These are phyloP conservation scores for Vavraia culicis DNA, from an alignment of 371 early-diverging fungal genomes.

Conservation along the genomic window DNA sequence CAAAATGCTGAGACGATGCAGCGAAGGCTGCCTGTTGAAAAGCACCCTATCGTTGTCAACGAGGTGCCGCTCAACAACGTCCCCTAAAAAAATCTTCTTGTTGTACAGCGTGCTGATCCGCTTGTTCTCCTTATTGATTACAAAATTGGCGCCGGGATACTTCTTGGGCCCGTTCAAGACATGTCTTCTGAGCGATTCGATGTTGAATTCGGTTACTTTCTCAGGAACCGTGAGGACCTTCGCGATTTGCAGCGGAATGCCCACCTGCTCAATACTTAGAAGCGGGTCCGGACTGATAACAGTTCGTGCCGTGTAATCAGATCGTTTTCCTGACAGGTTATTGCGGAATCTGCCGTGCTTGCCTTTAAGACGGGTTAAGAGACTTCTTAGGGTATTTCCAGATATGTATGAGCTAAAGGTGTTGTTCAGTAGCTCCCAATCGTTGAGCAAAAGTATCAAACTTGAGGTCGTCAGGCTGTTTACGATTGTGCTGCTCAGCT, in stretches of 20 bases:
- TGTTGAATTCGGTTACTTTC: slow-evolving; percentile 65
- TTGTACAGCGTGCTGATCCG: slow-evolving; percentile 41
- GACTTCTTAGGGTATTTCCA: slow-evolving; percentile 63
- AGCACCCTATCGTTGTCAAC: slow-evolving; percentile 83
- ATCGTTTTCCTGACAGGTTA: slow-evolving; percentile 94
- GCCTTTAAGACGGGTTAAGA: slow-evolving; percentile 90
- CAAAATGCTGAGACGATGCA: slow-evolving; percentile 94
- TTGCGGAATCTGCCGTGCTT: slow-evolving; percentile 97
- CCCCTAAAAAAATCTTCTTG: slow-evolving; percentile 53
- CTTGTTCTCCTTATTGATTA: slow-evolving; percentile 45
- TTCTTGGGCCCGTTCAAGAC: slow-evolving; percentile 60
- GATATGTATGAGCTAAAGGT: slow-evolving; percentile 85
- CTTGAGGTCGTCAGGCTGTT: slow-evolving; percentile 55
- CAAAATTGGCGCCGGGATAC: slow-evolving; percentile 84
- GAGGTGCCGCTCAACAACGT: slow-evolving; percentile 84
- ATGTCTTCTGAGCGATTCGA: slow-evolving; percentile 53
- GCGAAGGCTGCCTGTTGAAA: slow-evolving; percentile 96
- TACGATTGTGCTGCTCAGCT: slow-evolving; percentile 64
- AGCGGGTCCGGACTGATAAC: slow-evolving; percentile 98
- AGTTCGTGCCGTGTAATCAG: slow-evolving; percentile 93
- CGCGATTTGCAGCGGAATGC: slow-evolving; percentile 80
- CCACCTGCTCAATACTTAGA: slow-evolving; percentile 82
- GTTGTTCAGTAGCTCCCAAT: slow-evolving; percentile 88
- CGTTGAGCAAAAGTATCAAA: slow-evolving; percentile 51
- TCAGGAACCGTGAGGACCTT: slow-evolving; percentile 85